Percentiles rank a stretch among this genome's conserved stretches.
Evolutionary conservation across 768 basidiomycete species (phyloP).

Genomic region (Sistotremastrum niveocremeum): DNA sequence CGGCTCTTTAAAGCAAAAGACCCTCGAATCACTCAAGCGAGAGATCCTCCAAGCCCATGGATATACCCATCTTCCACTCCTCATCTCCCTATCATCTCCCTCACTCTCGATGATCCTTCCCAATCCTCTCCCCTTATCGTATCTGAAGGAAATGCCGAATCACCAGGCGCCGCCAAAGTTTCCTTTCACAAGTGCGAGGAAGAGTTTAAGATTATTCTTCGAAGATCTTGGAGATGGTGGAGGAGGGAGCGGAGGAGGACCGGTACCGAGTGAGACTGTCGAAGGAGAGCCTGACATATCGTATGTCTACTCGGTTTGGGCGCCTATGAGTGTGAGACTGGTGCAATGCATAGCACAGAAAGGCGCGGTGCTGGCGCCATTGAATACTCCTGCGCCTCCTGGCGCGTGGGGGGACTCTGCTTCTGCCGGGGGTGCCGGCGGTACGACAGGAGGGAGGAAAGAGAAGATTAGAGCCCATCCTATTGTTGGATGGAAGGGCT

Average conservation of each 20-base stretch:
- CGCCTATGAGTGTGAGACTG: conserved; percentile 81
- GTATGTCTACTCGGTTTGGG: conserved; percentile 94
- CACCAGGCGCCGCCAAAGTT: conserved; percentile 38
- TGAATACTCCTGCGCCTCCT: too few relatives aligned
- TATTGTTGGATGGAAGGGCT: conserved; percentile 93
- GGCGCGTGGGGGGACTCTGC: too few relatives aligned
- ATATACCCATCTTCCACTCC: conserved; percentile 53
- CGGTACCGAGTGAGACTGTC: not conserved
- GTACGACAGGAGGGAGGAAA: conserved; percentile 22
- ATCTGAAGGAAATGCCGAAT: conserved; percentile 31
- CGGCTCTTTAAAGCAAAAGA: conserved; percentile 79
- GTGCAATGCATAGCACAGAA: conserved; percentile 92
- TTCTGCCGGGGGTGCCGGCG: conserved; percentile 20
- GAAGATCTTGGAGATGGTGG: conserved; percentile 71
- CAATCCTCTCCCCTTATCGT: conserved; percentile 23
- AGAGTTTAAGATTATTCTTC: conserved; percentile 81
- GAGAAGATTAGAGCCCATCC: conserved; percentile 74
- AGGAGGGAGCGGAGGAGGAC: conserved; percentile 32
- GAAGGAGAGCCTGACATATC: conserved; percentile 76
- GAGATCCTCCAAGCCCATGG: conserved; percentile 82
- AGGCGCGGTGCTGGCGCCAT: conserved; percentile 50
- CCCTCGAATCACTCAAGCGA: conserved; percentile 76
- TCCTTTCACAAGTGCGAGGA: conserved; percentile 61
- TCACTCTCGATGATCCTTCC: conserved; percentile 46
- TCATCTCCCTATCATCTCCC: conserved; percentile 49